Evolutionary conservation across 2,329 filamentous ascomycete genomes (phyloP), one percentile per base, ranked within the genome.

Genomic region (Fusarium equiseti): DNA sequence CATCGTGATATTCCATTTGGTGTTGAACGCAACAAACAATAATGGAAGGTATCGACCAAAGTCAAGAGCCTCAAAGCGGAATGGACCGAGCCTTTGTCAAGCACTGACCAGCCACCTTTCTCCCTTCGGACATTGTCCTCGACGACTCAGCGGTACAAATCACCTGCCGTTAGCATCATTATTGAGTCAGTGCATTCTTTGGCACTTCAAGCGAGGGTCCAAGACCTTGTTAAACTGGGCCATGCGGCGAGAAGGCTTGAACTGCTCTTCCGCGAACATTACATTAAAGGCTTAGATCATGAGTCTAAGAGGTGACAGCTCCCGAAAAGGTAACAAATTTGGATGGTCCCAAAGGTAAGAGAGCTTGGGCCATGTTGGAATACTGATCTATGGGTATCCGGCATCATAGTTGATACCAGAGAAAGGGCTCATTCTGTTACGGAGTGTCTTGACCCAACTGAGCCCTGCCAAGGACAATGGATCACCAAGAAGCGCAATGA

Each of bases 131-230:
- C 35, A 56, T 27, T 22, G 38, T 40, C 49, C 24, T 26, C n/a
- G 48, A 40, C 20, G 44, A 55, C 42, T 48, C 57, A 49, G 48
- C 27, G 26, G 26, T 46, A 22, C 38, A 59, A 43, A 20, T 64
- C 59, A 38, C 45, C 38, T 32, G 59, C 50, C 43, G 22, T 26
- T 43, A 53, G 13, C 53, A 68, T 56, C 22, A n/a, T 57, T 26
- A 32, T 51, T 15, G 59, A 69, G 59, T 69, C 63, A 66, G 43
- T 42, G 32, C 59, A 71, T 71, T 72, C 52, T 49, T 42, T 20
- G 58, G 8, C 32, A 20, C 26, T 27, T 69, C 26, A 58, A 69
- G 32, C 18, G 16, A 32, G 22, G 40, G 43, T 35, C 55, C 50
- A 22, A 43, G 50, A 15, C 24, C 24, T 16, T 18, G 15, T 15